A percentile compares a stretch with the other conserved stretches of the same genome.
Conservation (phyloP, 2,329 filamentous ascomycete species). For the Pyrenophora seminiperda region DNA sequence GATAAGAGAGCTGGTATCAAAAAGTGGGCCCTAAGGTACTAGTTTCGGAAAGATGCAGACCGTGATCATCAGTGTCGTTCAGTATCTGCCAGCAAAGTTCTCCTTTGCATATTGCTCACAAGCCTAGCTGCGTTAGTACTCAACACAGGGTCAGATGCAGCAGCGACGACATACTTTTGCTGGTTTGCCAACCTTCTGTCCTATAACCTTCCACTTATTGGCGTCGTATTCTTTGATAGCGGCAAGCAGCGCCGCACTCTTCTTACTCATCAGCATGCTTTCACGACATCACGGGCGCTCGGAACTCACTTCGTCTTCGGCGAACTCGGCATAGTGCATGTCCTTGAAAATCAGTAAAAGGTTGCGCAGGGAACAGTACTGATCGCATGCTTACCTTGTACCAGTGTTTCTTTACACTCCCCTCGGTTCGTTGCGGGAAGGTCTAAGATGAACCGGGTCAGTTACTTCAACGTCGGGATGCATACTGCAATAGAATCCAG, state of each 20-base stretch:
- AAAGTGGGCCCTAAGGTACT: constrained; percentile 36
- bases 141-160: background rate
- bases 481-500: background rate
- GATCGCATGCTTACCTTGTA: constrained; percentile 73
- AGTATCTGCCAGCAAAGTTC: constrained; percentile 70
- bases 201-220: constrained; percentile 98
- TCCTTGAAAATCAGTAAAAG: constrained; percentile 63
- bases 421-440: constrained; percentile 91
- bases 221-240: constrained; percentile 99
- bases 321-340: constrained; percentile 99
- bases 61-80: constrained; percentile 51
- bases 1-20: constrained; percentile 48
- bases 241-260: constrained; percentile 79
- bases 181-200: constrained; percentile 94
- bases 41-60: constrained; percentile 43
- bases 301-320: constrained; percentile 82
- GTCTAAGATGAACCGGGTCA: constrained; percentile 60
- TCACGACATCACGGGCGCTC: constrained; percentile 2
- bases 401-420: constrained; percentile 99
- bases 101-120: constrained; percentile 96
- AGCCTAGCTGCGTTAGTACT: constrained; percentile 58
- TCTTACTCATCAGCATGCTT: constrained; percentile 42
- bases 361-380: constrained; percentile 16
- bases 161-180: constrained; percentile 71
- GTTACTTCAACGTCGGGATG: constrained; percentile 3